Percentiles rank a stretch among this genome's conserved stretches.
Evolutionary conservation across 202 grass and related monocot species (phyloP).

Genomic region (Brachypodium distachyon): DNA sequence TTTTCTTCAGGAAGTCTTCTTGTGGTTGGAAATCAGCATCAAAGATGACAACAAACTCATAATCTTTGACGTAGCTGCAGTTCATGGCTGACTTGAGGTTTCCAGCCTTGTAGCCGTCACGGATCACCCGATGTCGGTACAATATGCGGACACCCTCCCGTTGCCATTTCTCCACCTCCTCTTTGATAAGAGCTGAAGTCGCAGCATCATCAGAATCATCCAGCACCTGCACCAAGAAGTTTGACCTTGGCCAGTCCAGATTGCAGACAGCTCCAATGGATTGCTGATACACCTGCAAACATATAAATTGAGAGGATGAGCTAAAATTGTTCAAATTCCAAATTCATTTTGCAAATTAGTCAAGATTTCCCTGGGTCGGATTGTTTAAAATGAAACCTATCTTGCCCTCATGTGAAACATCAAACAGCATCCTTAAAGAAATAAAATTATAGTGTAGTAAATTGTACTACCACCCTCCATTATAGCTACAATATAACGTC

Average conservation of each 20-base stretch:
- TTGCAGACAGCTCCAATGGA: constrained; percentile 73
- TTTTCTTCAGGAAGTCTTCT: constrained; percentile 68
- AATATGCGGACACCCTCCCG: constrained; percentile 48
- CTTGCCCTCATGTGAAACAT: neutral
- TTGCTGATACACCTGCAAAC: constrained; percentile 72
- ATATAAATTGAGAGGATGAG: neutral
- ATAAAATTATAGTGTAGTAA: neutral
- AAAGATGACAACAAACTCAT: constrained; percentile 80
- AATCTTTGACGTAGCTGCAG: constrained; percentile 74
- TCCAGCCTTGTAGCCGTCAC: constrained; percentile 82
- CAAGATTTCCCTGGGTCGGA: neutral
- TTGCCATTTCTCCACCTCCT: constrained; percentile 70
- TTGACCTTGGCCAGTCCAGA: constrained; percentile 67
- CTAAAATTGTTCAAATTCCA: neutral
- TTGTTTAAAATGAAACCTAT: neutral
- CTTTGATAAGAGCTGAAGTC: constrained; percentile 50
- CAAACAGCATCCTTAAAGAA: neutral
- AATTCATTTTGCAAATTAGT: neutral
- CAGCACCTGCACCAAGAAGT: constrained; percentile 63
- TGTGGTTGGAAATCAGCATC: constrained; percentile 78
- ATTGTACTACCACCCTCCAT: neutral
- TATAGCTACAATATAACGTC: no score
- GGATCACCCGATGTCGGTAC: constrained; percentile 51
- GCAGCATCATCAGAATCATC: constrained; percentile 65
- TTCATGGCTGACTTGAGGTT: constrained; percentile 84